Percentiles rank a stretch among this genome's conserved stretches.
These are phyloP conservation scores for Claviceps capensis DNA, from an alignment of 2,329 filamentous ascomycete genomes.

Conservation along the genomic window DNA sequence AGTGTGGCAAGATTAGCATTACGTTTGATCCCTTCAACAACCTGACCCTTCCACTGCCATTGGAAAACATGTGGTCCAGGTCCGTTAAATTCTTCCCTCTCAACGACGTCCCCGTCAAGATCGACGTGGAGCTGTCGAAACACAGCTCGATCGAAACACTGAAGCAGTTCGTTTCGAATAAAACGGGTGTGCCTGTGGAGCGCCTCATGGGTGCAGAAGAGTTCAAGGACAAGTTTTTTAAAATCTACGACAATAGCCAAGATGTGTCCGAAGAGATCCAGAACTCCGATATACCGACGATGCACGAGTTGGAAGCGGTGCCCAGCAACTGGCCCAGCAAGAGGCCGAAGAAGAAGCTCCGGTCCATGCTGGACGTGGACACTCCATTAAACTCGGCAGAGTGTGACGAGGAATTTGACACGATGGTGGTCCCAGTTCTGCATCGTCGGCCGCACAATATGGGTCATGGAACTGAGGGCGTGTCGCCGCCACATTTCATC, in stretches of 20 bases:
- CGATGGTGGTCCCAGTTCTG: constrained; percentile 56
- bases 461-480: constrained; percentile 16
- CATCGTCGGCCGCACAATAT: constrained; percentile 35
- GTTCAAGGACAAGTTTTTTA: constrained; percentile 75
- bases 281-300: constrained; percentile 51
- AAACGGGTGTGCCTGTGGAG: constrained; percentile 49
- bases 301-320: constrained; percentile 60
- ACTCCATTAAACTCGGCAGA: constrained; percentile 30
- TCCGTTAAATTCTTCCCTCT: constrained; percentile 66
- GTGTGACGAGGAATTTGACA: constrained; percentile 50
- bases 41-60: constrained; percentile 76
- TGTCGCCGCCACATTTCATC: constrained; percentile 52
- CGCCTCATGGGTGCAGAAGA: constrained; percentile 71
- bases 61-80: constrained; percentile 70
- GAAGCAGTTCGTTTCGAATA: constrained; percentile 56
- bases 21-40: constrained; percentile 98
- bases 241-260: constrained; percentile 58
- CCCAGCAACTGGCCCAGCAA: constrained; percentile 66
- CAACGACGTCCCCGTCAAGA: constrained; percentile 52
- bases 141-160: constrained; percentile 54
- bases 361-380: constrained; percentile 36
- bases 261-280: constrained; percentile 61
- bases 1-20: constrained; percentile 89
- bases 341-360: constrained; percentile 28
- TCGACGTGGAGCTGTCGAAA: constrained; percentile 71